phyloP scores from a whole-genome alignment of 768 basidiomycete species.

The Lentinula lateritia region DNA sequence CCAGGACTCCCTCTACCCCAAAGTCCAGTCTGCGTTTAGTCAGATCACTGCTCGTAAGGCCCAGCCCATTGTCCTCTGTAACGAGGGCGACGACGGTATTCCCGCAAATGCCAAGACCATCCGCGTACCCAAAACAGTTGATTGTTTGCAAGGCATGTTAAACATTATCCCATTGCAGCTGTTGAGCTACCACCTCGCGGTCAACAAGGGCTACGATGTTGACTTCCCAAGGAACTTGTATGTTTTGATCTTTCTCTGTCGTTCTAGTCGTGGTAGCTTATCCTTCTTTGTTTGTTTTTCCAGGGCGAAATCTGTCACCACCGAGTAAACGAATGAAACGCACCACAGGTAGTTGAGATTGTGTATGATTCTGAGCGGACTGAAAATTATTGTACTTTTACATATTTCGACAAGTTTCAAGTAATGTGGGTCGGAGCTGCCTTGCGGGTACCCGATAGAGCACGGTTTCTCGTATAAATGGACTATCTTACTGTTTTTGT shows the following conservation, averaged over 20 bases:
- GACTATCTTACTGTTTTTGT: neutral
- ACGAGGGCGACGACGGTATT: conserved; percentile 84
- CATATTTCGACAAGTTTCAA: neutral
- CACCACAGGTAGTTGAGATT: neutral
- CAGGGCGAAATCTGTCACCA: conserved; percentile 75
- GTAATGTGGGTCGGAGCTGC: neutral
- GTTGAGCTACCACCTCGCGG: conserved; percentile 92
- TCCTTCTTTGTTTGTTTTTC: conserved; percentile 8
- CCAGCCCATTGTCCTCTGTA: conserved; percentile 91
- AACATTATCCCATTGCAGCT: conserved; percentile 97
- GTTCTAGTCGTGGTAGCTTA: neutral
- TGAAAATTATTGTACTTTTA: conserved; percentile 21
- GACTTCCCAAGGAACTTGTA: conserved; percentile 97
- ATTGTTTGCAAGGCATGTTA: conserved; percentile 90
- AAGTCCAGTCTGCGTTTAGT: conserved; percentile 92
- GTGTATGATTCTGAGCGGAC: neutral
- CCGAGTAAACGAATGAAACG: conserved; percentile 40
- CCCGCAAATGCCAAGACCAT: conserved; percentile 76
- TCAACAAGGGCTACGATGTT: conserved; percentile 94
- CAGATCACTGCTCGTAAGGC: conserved; percentile 99
- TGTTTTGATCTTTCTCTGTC: conserved; percentile 24
- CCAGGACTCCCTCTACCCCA: conserved; percentile 95
- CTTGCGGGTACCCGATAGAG: neutral
- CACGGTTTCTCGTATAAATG: neutral
- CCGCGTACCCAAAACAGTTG: conserved; percentile 91